Evolutionary conservation across 1,284 basidiomycete species (phyloP), one percentile per base, ranked within the genome.

Genomic region (Ustilago shanxiensis): DNA sequence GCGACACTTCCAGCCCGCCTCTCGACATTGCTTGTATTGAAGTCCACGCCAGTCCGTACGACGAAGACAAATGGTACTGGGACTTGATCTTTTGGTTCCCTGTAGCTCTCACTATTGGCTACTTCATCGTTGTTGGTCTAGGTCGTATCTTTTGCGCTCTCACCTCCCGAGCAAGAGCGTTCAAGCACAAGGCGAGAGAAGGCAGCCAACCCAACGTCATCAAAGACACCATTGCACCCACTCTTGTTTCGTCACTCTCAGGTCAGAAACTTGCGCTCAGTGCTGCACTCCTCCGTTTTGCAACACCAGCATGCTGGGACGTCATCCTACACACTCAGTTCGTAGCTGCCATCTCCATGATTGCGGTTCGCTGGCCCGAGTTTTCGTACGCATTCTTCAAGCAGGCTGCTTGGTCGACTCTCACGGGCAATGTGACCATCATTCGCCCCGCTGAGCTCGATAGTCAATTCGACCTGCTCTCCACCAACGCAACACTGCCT

Each of bases 281-380:
- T 31, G 93, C 94, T 11, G 93, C 93, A 1, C 88, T 99, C 55
- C 89, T 97, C 86, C 89, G 95, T 61, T 98, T 95, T 82, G 94
- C 93, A 72, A 98, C 96, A 0, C 95, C 96, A 0, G 94, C 94
- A 6, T 89, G 95, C 87, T 90, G 95, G 71, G 96, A 99, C 86
- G 90, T 99, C 66, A 90, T 98, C 58, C 92, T 94, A 83, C 94
- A 96, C 83, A 93, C 95, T 0, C 95, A 98, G 81, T 98, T 88
- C 79, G 88, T 88, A 67, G 87, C 88, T 5, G 90, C 91, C 53
- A 88, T 98, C 24, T 91, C 91, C 28, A 96, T 97, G 93, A 91
- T 98, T 56, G 93, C 94, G 29, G 94, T 98, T 29, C 89, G 93
- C 82, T 99, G 95, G 95, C 95, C 96, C 1, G 88, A 89, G 14